A percentile compares a stretch with the other conserved stretches of the same genome.
Conservation (phyloP, 345 rosid species). For the Corchorus olitorius region DNA sequence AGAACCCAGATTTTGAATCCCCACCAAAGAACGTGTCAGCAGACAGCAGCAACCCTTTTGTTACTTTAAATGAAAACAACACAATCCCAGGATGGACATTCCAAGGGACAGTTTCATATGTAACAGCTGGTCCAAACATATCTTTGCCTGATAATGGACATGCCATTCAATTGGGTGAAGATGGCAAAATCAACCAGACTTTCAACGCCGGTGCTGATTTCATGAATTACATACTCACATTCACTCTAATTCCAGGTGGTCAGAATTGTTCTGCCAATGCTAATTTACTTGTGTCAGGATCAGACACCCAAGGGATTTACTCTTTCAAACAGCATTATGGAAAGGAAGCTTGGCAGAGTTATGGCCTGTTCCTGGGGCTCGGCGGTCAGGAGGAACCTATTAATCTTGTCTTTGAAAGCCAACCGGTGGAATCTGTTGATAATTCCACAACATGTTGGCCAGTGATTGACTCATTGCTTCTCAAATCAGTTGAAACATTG, state of each 20-base stretch:
- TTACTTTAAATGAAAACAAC: conserved; percentile 40
- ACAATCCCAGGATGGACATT: conserved; percentile 61
- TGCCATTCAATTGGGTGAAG: conserved; percentile 53
- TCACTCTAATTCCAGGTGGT: conserved; percentile 39
- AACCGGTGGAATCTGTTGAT: conserved; percentile 35
- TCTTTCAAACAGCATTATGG: conserved; percentile 38
- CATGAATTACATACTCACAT: conserved; percentile 46
- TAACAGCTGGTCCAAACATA: conserved; percentile 31
- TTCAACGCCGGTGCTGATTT: conserved; percentile 39
- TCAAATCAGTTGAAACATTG: conserved; percentile 36
- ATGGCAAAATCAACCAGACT: conserved; percentile 60
- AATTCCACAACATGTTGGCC: conserved; percentile 64
- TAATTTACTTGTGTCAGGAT: conserved; percentile 42
- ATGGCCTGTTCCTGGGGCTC: conserved; percentile 48
- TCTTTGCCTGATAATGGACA: conserved; percentile 47
- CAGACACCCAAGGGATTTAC: conserved; percentile 43
- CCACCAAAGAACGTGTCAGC: conserved; percentile 38
- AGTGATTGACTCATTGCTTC: conserved; percentile 44
- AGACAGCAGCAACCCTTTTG: conserved; percentile 30
- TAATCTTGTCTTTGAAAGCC: conserved; percentile 46
- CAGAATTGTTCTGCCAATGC: conserved; percentile 43
- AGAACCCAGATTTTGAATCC: conserved; percentile 61
- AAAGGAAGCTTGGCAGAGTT: conserved; percentile 48
- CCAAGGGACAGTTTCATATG: conserved; percentile 48
- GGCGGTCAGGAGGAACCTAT: conserved; percentile 45